Evolutionary conservation across 1,139 yeast species (phyloP).

Genomic region (Diutina mesorugosa): DNA sequence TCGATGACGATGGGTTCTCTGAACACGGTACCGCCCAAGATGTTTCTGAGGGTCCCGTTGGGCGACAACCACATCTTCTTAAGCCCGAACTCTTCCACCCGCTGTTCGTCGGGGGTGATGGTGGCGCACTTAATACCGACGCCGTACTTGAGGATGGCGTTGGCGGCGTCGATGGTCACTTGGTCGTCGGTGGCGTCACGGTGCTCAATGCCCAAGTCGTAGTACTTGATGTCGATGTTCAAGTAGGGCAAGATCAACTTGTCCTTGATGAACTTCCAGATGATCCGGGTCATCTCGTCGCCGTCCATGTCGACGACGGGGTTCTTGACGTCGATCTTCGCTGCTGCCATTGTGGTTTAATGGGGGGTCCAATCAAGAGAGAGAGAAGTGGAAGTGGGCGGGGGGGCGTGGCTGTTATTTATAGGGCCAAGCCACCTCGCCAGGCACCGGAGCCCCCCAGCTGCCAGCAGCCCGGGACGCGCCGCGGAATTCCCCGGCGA

Average conservation of each 20-base stretch:
- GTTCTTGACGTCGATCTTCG: slow-evolving; percentile 66
- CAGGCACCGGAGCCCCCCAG: background rate
- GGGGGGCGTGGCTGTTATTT: background rate
- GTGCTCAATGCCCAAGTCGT: slow-evolving; percentile 74
- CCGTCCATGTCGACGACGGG: slow-evolving; percentile 96
- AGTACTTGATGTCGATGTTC: slow-evolving; percentile 81
- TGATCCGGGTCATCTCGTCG: slow-evolving; percentile 90
- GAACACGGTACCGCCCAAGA: slow-evolving; percentile 91
- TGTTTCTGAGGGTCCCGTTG: slow-evolving; percentile 91
- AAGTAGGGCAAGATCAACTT: slow-evolving; percentile 75
- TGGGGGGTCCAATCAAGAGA: background rate
- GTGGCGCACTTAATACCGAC: slow-evolving; percentile 97
- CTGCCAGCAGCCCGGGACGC: no score
- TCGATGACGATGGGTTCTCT: slow-evolving; percentile 93
- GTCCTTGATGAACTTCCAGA: slow-evolving; percentile 77
- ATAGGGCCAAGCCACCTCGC: background rate
- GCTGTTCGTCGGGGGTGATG: slow-evolving; percentile 94
- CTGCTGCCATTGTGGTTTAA: slow-evolving; percentile 4
- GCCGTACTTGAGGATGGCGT: slow-evolving; percentile 77
- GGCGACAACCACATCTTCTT: slow-evolving; percentile 98
- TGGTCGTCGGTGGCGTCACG: slow-evolving; percentile 82
- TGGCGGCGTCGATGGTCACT: slow-evolving; percentile 82
- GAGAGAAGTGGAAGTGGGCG: no score
- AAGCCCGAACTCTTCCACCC: slow-evolving; percentile 79
- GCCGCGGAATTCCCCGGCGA: background rate